phyloP scores from a whole-genome alignment of 1,284 basidiomycete genomes.

The Puccinia polysora region DNA sequence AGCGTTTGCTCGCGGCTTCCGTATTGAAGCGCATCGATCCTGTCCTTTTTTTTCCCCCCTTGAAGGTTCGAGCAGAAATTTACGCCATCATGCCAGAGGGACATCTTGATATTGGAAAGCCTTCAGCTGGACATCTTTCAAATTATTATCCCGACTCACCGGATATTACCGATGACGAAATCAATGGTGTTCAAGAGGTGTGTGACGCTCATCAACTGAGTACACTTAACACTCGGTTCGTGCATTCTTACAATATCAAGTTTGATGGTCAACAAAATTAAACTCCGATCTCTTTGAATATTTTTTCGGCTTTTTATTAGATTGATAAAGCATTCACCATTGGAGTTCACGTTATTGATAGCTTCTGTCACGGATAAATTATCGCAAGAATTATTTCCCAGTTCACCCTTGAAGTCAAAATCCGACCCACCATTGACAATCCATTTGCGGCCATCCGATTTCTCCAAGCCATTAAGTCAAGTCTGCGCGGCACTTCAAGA shows the following conservation, averaged over 20 bases:
- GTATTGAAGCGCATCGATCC: too few species aligned
- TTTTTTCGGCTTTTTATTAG: constrained; percentile 56
- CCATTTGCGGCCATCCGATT: constrained; percentile 64
- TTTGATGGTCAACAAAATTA: not conserved
- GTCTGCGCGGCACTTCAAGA: constrained; percentile 61
- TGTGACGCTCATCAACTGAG: constrained; percentile 69
- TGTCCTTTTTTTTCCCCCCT: too few species aligned
- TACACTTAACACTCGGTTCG: constrained; percentile 73
- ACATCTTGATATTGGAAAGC: constrained; percentile 70
- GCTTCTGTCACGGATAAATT: constrained; percentile 59
- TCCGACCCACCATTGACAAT: constrained; percentile 59
- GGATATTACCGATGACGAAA: constrained; percentile 66
- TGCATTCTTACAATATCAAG: not conserved
- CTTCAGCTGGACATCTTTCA: constrained; percentile 66
- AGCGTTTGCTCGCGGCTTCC: too few species aligned
- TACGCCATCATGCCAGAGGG: constrained; percentile 64
- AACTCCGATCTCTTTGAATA: not conserved
- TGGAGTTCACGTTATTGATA: constrained; percentile 65
- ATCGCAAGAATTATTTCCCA: constrained; percentile 54
- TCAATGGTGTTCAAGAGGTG: constrained; percentile 65
- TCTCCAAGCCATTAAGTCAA: constrained; percentile 57
- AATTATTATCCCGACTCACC: constrained; percentile 72
- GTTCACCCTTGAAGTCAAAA: constrained; percentile 58
- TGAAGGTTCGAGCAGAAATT: constrained; percentile 66
- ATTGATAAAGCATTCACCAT: constrained; percentile 61